These are phyloP conservation scores for Wickerhamiella cacticola DNA, from an alignment of 805 yeast species.

Conservation along the genomic window DNA sequence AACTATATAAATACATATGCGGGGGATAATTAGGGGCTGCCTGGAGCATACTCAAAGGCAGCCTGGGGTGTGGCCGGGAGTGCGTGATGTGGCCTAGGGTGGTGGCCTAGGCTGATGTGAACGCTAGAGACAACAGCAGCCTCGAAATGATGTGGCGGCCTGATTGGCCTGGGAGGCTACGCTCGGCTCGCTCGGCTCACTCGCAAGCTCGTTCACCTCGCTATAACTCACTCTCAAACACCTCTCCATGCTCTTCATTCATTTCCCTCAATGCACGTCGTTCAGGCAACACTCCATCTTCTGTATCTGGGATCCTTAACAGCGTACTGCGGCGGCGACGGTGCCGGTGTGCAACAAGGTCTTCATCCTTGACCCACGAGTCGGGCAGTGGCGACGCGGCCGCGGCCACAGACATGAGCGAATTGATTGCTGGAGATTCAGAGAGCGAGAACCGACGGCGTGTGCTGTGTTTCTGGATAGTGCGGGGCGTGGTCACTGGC, in stretches of 20 bases:
- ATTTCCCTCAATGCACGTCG: conserved; percentile 31
- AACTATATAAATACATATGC: too few species aligned
- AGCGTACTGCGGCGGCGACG: conserved; percentile 12
- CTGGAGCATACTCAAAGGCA: too few species aligned
- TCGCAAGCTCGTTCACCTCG: background rate
- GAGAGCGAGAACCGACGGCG: conserved; percentile 4
- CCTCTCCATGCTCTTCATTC: conserved; percentile 21
- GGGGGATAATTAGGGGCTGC: too few species aligned
- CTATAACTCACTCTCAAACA: conserved; percentile 6
- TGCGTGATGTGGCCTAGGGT: too few species aligned
- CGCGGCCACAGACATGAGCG: conserved; percentile 15
- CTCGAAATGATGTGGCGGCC: too few species aligned
- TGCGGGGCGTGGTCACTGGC: conserved; percentile 14
- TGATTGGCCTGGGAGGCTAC: too few species aligned
- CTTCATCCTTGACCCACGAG: conserved; percentile 17
- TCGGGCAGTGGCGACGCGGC: conserved; percentile 24
- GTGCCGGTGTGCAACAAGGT: conserved; percentile 15
- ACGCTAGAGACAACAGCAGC: too few species aligned
- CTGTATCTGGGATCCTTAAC: conserved; percentile 15
- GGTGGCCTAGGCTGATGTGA: too few species aligned
- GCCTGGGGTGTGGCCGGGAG: too few species aligned
- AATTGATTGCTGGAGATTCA: conserved; percentile 8
- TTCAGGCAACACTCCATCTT: conserved; percentile 25
- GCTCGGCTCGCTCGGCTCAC: background rate
- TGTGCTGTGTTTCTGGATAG: conserved; percentile 12